phyloP scores from a whole-genome alignment of 2,329 filamentous ascomycete genomes.

The Trichoderma hamatum region DNA sequence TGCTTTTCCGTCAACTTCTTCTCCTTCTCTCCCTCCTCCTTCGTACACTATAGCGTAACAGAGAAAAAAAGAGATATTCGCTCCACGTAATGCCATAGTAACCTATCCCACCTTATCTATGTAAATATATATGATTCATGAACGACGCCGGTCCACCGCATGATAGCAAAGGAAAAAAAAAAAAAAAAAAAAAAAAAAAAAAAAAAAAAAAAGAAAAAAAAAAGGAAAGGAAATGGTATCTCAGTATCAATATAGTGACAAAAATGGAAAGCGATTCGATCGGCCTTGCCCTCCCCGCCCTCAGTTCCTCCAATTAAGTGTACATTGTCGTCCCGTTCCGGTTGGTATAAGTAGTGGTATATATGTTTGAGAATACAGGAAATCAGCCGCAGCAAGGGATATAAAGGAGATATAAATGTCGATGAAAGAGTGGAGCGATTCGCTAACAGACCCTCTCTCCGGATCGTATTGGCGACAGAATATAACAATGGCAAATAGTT shows the following conservation, averaged over 20 bases:
- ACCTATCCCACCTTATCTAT: conserved; percentile 21
- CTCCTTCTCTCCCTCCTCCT: neutral
- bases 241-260: conserved; percentile 23
- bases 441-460: conserved; percentile 1
- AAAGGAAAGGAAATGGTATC: conserved; percentile 25
- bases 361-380: conserved; percentile 13
- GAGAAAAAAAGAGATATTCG: neutral
- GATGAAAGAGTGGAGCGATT: conserved; percentile 21
- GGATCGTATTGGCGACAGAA: conserved; percentile 4
- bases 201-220: neutral
- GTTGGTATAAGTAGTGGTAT: conserved; percentile 22
- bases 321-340: conserved; percentile 29
- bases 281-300: neutral
- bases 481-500: neutral
- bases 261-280: conserved; percentile 23
- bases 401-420: conserved; percentile 14
- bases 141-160: conserved; percentile 19
- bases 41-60: neutral
- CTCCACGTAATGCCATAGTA: conserved; percentile 17
- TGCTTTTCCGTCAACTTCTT: neutral
- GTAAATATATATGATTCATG: conserved; percentile 13
- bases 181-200: conserved; percentile 1
- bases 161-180: neutral
- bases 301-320: conserved; percentile 28
- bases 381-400: conserved; percentile 21